Base-by-base conservation (phyloP, 192 early-diverging fungal species). In the Chytriomyces sp. region DNA sequence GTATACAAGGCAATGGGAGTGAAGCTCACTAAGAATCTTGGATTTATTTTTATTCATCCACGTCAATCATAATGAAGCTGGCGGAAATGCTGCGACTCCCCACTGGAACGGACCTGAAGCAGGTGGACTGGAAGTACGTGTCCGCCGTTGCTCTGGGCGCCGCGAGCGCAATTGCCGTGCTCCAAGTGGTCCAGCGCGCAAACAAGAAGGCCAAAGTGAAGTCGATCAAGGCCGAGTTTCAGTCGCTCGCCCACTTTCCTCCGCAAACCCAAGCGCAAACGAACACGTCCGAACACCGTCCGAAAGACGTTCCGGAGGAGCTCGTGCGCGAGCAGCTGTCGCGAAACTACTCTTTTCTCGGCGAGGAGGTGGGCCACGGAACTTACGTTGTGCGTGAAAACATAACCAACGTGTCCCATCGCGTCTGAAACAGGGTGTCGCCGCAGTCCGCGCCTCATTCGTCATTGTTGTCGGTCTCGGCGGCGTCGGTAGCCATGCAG, bases 401-500 rank as follows among this genome's bases (percentile, higher is more conserved):
- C 34, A 58, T 3, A 58, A 5, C 12, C 3, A n/a, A 49, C 44
- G n/a, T n/a, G n/a, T 49, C n/a, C 44, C 44, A 49, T 49, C 44
- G 56, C 75, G 93, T 60, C 89, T 89, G 0, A 78, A 87, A 39
- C 85, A 92, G 25, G 92, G 92, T 3, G 84, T 93, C 36, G 69
- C 82, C 0, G 83, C 88, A 58, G 70, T 98, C 25, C 88, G 92
- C 17, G 75, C 84, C 19, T 87, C 94, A 7, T 95, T 94, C 80
- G 95, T 99, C 1, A 80, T 99, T 62, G 92, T 99, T 37, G 95
- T 99, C 12, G 97, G 97, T 38, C 88, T 93, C 4, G 97, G 97
- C 19, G 97, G 97, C 5, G 97, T 99, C 3, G 96, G 80, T 10
- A 79, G 77, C 39, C 80, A 82, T 75, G 80, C 80, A 39, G 94